Evolutionary conservation across 306 rosid genomes (phyloP).

Genomic region (Rubus parviflorus): DNA sequence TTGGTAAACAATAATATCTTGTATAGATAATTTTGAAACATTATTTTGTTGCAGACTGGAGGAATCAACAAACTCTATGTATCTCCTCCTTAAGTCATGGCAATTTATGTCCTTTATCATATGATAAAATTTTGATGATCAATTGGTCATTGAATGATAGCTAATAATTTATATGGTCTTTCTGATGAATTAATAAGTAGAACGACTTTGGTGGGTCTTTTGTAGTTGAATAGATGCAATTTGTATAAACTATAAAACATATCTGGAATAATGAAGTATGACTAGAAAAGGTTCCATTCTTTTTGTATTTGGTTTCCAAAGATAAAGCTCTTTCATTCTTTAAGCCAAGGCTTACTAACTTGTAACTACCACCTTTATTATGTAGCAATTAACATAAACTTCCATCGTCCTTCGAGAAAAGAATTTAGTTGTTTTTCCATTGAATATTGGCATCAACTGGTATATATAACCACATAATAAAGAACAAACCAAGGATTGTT

Average conservation of each 20-base stretch:
- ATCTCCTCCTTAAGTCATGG: constrained; percentile 33
- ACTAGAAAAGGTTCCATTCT: not conserved
- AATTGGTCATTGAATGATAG: constrained; percentile 9
- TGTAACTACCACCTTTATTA: no score
- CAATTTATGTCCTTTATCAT: constrained; percentile 7
- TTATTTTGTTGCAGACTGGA: no score
- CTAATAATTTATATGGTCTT: constrained; percentile 22
- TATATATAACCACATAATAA: no score
- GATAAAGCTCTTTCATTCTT: not conserved
- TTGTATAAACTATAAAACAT: not conserved
- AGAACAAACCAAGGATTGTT: no score
- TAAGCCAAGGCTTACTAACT: no score
- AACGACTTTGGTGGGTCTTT: constrained; percentile 19
- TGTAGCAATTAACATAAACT: no score
- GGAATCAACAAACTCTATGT: no score
- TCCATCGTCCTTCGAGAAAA: no score
- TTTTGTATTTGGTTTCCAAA: not conserved
- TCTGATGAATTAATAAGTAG: constrained; percentile 23
- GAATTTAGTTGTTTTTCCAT: no score
- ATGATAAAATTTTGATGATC: constrained; percentile 17
- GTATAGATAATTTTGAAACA: no score
- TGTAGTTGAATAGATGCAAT: constrained; percentile 12
- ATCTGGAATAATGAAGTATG: not conserved
- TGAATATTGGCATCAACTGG: no score
- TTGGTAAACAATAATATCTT: no score